Evolutionary conservation across 106 monocot species (phyloP).

Genomic region (Vanilla planifolia): DNA sequence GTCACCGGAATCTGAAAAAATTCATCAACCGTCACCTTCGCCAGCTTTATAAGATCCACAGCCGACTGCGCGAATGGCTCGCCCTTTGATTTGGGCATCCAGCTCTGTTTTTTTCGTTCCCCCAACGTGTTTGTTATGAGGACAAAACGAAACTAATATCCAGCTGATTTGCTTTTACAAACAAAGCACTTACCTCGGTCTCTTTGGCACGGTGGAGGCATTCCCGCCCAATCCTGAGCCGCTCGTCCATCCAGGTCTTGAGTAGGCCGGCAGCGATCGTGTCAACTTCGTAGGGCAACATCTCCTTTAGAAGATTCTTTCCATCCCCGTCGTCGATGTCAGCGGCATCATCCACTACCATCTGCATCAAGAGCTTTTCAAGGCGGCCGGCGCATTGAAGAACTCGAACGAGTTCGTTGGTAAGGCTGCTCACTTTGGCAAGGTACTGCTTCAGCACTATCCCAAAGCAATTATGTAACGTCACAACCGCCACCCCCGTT

Average conservation of each 20-base stretch:
- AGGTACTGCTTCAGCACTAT: conserved; percentile 67
- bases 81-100: conserved; percentile 63
- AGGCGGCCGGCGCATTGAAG: conserved; percentile 69
- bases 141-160: too few species aligned
- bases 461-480: conserved; percentile 77
- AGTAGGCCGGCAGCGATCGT: conserved; percentile 39
- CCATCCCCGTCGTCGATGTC: conserved; percentile 60
- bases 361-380: conserved; percentile 73
- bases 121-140: neutral
- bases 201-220: conserved; percentile 67
- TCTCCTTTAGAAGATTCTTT: conserved; percentile 55
- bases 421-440: conserved; percentile 30
- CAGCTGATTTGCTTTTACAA: neutral
- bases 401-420: conserved; percentile 53
- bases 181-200: conserved; percentile 45
- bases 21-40: conserved; percentile 70
- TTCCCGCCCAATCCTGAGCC: conserved; percentile 50
- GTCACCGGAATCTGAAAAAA: conserved; percentile 72
- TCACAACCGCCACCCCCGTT: conserved; percentile 47
- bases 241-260: conserved; percentile 73
- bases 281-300: conserved; percentile 76
- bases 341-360: conserved; percentile 55
- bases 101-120: conserved; percentile 40
- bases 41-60: conserved; percentile 70
- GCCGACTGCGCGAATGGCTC: conserved; percentile 68